Evolutionary conservation across 192 early-diverging fungal species (phyloP).

Genomic region (Coemansia sp.): DNA sequence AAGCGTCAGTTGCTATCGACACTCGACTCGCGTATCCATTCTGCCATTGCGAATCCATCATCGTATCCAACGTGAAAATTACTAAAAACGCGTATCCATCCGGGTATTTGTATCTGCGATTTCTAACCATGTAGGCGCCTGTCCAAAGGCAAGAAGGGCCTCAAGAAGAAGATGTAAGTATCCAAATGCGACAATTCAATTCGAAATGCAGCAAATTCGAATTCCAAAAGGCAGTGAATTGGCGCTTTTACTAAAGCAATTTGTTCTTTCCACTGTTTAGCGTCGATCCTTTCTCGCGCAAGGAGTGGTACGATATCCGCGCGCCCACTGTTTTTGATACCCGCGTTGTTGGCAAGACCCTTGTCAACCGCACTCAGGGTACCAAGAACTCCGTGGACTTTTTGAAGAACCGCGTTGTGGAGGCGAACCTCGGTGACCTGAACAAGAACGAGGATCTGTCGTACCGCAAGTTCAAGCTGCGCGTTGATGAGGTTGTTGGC

Average conservation of each 20-base stretch:
- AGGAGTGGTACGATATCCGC: conserved; percentile 99
- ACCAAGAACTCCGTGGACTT: conserved; percentile 95
- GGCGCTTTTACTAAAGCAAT: background rate
- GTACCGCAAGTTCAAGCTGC: conserved; percentile 98
- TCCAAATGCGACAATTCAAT: conserved; percentile 16
- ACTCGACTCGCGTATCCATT: conserved; percentile 11
- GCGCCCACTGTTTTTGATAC: conserved; percentile 94
- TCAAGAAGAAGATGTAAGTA: conserved; percentile 94
- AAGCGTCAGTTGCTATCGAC: conserved; percentile 1
- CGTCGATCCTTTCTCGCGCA: conserved; percentile 99
- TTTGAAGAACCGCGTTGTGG: conserved; percentile 95
- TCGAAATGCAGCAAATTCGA: background rate
- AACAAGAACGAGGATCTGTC: conserved; percentile 86
- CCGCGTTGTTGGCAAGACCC: conserved; percentile 96
- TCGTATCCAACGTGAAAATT: background rate
- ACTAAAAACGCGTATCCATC: background rate
- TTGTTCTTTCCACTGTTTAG: conserved; percentile 13
- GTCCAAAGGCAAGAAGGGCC: conserved; percentile 98
- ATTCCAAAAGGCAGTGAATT: background rate
- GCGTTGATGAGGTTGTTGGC: conserved; percentile 95
- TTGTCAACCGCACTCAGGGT: conserved; percentile 99
- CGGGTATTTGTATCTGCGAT: background rate
- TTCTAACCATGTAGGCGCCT: conserved; percentile 68
- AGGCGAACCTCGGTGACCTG: conserved; percentile 95
- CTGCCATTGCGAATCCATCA: conserved; percentile 4